Conservation (phyloP, 2,329 filamentous ascomycete species). For the Fusarium veterinarium region DNA sequence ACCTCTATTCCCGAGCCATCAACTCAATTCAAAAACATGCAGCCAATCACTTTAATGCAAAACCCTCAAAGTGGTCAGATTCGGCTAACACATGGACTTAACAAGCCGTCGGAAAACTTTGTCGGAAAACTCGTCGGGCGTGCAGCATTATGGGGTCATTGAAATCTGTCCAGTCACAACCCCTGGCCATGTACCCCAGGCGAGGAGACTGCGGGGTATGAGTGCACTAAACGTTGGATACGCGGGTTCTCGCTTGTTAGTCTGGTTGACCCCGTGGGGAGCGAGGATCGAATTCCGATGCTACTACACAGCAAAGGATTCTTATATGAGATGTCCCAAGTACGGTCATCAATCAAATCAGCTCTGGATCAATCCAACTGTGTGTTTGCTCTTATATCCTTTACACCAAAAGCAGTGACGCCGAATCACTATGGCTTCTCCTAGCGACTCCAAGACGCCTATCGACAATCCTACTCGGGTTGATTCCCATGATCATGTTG, state of each 20-base stretch:
- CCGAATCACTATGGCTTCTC: neutral
- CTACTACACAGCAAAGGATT: neutral
- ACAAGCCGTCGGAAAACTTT: neutral
- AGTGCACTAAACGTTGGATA: neutral
- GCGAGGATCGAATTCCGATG: neutral
- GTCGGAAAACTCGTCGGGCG: neutral
- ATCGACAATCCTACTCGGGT: neutral
- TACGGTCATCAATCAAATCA: neutral
- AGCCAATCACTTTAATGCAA: neutral
- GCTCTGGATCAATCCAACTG: neutral
- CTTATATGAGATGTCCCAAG: neutral
- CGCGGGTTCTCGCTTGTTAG: neutral
- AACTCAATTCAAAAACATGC: neutral
- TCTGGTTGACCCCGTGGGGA: neutral
- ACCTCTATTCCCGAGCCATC: neutral
- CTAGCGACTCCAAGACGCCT: neutral
- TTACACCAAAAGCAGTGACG: neutral
- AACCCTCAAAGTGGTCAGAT: neutral
- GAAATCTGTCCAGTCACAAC: neutral
- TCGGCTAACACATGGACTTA: neutral
- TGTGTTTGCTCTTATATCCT: neutral
- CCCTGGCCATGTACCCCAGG: neutral
- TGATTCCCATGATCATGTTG: neutral
- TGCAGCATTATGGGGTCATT: neutral
- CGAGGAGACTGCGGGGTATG: neutral